Base-by-base conservation (phyloP, 2,329 filamentous ascomycete genomes). In the Sclerotinia spermophila region DNA sequence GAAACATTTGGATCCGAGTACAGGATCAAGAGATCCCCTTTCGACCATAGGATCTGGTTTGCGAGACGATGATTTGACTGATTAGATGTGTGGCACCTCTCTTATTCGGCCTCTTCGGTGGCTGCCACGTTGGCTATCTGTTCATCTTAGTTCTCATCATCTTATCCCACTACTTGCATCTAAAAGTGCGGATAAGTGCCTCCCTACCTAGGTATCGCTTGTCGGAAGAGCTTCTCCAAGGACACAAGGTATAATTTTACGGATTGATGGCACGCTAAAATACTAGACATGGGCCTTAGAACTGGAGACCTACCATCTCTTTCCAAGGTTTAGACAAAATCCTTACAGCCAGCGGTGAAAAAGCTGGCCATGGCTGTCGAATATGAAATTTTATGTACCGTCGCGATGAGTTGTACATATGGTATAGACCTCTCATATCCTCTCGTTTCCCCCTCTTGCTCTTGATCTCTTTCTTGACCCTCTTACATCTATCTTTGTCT, bases 331-430 rank as follows among this genome's bases (percentile, higher is more conserved):
- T 59, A 59, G 48, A 58, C 53, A 59, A 51, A 65, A 65, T 65
- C 62, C 45, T 64, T 64, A 65, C 61, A 53, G 62, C 33, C 62
- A 65, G 62, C 62, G 62, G 62, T 65, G 62, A 65, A 65, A 64
- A 65, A n/a, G 51, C 21, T 67, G 62, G 65, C 48, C 35, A 42
- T 55, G 64, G 51, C 38, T 67, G 38, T 67, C 48, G 35, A 68
- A 60, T 61, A 21, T 35, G 53, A 48, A 59, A 48, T 51, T 61
- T 48, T 53, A 62, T 61, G 56, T 62, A 40, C n/a, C 35, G 48
- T 70, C 60, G 60, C 60, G 60, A 70, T 70, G 68, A 70, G 60
- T 70, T 70, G 68, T 70, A 70, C 68, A 70, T 58, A n/a, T n/a
- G 42, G 21, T 21, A 15, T 67, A 55, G 60, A 45, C 48, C 11